Conservation (phyloP, 176 grass and related monocot species). For the Panicum miliaceum region DNA sequence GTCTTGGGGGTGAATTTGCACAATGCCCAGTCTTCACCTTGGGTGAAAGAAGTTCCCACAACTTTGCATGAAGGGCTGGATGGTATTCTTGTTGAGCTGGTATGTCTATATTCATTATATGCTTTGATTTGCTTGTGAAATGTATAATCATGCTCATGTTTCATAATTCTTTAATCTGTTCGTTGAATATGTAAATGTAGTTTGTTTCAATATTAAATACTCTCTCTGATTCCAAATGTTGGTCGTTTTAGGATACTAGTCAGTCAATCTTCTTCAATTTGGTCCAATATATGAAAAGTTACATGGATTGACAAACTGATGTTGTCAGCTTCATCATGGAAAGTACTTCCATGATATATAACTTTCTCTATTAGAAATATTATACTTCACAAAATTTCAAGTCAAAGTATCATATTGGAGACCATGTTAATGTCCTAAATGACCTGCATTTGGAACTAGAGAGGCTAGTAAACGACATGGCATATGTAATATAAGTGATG, state of each 20-base stretch:
- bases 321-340: background rate
- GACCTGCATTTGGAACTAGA: background rate
- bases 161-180: background rate
- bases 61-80: constrained; percentile 13
- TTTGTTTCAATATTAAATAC: background rate
- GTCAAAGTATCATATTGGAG: background rate
- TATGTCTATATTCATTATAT: background rate
- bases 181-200: background rate
- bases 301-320: background rate
- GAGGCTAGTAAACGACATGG: no score
- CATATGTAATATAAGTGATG: no score
- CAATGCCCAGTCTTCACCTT: constrained; percentile 12
- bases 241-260: background rate
- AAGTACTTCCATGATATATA: background rate
- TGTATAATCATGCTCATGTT: background rate
- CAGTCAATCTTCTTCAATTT: background rate
- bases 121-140: background rate
- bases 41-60: background rate
- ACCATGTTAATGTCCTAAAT: background rate
- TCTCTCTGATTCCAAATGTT: background rate
- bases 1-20: constrained; percentile 16
- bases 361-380: background rate
- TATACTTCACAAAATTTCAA: background rate
- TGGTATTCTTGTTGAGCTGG: constrained; percentile 31
- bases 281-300: background rate